These are phyloP conservation scores for Narthecium ossifragum DNA, from an alignment of 106 monocot genomes.

Conservation along the genomic window DNA sequence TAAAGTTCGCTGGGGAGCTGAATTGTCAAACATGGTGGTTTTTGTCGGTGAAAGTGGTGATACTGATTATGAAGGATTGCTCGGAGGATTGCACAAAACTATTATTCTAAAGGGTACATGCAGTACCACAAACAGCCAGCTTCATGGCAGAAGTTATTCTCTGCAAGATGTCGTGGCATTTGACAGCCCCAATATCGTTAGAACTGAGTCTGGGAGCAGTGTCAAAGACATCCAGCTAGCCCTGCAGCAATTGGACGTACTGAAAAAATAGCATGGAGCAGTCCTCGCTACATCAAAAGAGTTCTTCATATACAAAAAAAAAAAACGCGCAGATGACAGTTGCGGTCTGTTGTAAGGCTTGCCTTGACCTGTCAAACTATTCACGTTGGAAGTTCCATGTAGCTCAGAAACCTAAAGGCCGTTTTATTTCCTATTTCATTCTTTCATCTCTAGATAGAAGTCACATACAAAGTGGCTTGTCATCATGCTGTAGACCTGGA, in stretches of 20 bases:
- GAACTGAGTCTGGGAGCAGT: constrained; percentile 38
- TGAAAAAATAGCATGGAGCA: constrained; percentile 10
- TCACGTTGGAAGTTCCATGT: too few relatives aligned
- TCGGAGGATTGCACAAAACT: constrained; percentile 85
- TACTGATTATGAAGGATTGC: constrained; percentile 81
- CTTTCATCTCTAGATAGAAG: too few relatives aligned
- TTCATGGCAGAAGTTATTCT: constrained; percentile 43
- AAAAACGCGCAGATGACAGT: too few relatives aligned
- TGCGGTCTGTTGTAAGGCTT: too few relatives aligned
- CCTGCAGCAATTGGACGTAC: constrained; percentile 36
- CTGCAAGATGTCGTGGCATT: constrained; percentile 83
- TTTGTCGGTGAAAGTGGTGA: constrained; percentile 86
- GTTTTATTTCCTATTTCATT: too few relatives aligned
- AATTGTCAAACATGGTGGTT: constrained; percentile 79
- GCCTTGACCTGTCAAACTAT: too few relatives aligned
- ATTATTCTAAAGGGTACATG: constrained; percentile 68
- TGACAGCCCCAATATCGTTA: constrained; percentile 57
- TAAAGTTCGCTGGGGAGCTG: constrained; percentile 72
- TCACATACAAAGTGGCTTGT: too few relatives aligned
- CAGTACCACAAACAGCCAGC: constrained; percentile 27
- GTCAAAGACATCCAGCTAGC: constrained; percentile 45
- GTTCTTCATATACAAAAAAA: too few relatives aligned
- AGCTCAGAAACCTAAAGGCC: too few relatives aligned
- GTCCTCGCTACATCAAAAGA: too few relatives aligned
- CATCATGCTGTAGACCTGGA: too few relatives aligned